Evolutionary conservation across 768 basidiomycete genomes (phyloP), one percentile per base, ranked within the genome.

Genomic region (Artomyces pyxidatus): DNA sequence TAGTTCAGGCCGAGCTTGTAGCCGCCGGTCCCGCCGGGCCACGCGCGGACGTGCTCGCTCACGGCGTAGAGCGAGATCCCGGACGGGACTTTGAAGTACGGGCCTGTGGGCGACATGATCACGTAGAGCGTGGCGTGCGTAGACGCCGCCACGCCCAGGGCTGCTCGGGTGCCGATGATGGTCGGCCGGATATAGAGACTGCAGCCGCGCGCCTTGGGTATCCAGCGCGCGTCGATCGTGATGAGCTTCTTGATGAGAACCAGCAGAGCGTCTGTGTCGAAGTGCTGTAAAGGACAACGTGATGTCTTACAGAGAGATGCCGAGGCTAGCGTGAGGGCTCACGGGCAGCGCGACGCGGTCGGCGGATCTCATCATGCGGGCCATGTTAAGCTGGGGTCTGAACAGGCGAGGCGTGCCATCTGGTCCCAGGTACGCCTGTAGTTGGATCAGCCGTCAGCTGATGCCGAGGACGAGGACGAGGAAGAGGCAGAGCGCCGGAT

Each of bases 181-280:
- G 83, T 91, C 21, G 89, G 85, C 40, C 93, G 83, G 56, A 96
- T 77, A 70, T 95, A 97, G 29, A 97, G 71, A 49, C 85, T 88
- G 64, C 88, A 80, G 12, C 85, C 91, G 2, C 78, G 71, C 11
- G 70, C 64, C 2, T 70, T 66, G 3, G 92, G 93, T 27, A 96
- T 89, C 92, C 93, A 96, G 10, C 83, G 77, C n/a, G 71, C 65
- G 38, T 97, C 93, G 40, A 85, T 54, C 37, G 61, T 47, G 42
- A 88, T 80, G 50, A 97, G 76, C 42, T 76, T 75, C 64, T 85
- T 83, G 61, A 81, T 72, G 45, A 80, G 68, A 37, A 66, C 65
- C 32, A 75, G 69, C 26, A 80, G 67, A 29, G 66, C 67, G 37
- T 74, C 68, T 1, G 70, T 68, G 48, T 76, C 65, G 57, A 78